phyloP scores from a whole-genome alignment of 1,139 yeast genomes.

The Candida sp. region DNA sequence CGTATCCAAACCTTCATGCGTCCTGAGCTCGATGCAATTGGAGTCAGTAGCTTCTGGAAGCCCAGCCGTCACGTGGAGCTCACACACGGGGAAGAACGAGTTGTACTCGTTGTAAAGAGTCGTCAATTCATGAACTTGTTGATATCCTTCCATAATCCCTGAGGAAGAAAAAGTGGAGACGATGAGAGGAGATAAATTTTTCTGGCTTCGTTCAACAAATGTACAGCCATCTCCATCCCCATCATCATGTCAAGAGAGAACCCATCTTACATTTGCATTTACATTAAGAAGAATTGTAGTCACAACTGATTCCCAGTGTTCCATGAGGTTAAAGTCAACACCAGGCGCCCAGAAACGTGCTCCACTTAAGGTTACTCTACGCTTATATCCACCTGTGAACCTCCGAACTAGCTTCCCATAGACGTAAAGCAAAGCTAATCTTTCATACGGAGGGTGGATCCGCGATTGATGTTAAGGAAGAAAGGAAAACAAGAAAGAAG shows the following conservation, averaged over 20 bases:
- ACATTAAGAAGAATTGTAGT: conserved; percentile 38
- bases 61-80: conserved; percentile 13
- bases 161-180: neutral
- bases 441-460: conserved; percentile 37
- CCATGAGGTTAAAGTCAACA: conserved; percentile 47
- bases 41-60: conserved; percentile 5
- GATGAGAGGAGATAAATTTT: no score
- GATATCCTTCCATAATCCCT: conserved; percentile 19
- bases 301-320: conserved; percentile 62
- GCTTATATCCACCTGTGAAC: conserved; percentile 37
- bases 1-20: conserved; percentile 22
- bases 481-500: conserved; percentile 13
- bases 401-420: conserved; percentile 20
- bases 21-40: conserved; percentile 8
- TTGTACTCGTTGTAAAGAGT: conserved; percentile 30
- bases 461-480: conserved; percentile 50
- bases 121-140: conserved; percentile 27
- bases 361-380: conserved; percentile 46
- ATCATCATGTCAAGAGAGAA: neutral
- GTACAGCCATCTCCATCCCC: no score
- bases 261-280: neutral
- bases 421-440: conserved; percentile 22
- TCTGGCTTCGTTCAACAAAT: no score
- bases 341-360: conserved; percentile 67
- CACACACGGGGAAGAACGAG: conserved; percentile 27